These are phyloP conservation scores for Cicer yamashitae DNA, from an alignment of 306 rosid species.

Conservation along the genomic window DNA sequence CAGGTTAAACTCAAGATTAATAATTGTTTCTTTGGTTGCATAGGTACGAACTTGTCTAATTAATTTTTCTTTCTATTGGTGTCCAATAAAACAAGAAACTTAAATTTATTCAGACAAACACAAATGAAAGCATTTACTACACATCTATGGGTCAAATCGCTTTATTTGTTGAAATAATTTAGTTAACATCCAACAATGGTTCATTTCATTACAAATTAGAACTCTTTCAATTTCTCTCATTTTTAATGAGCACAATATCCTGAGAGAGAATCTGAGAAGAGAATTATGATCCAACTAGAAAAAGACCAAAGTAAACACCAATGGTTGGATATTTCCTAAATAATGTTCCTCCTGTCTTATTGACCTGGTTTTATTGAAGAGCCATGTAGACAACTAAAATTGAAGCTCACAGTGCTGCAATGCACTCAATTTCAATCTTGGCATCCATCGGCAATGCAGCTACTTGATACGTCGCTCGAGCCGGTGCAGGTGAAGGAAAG, in stretches of 20 bases:
- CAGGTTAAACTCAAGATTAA: no score
- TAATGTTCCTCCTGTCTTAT: slow-evolving; percentile 48
- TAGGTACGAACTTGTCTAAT: no score
- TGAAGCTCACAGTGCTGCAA: slow-evolving; percentile 66
- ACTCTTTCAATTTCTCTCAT: no score
- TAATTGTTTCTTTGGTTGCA: no score
- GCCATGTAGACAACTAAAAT: neutral
- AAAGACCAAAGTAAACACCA: slow-evolving; percentile 34
- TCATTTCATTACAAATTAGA: neutral
- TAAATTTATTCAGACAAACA: no score
- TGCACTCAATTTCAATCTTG: slow-evolving; percentile 94
- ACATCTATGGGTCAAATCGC: neutral
- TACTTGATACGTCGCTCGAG: slow-evolving; percentile 89
- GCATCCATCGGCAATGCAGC: slow-evolving; percentile 93
- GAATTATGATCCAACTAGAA: slow-evolving; percentile 30
- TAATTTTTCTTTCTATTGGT: no score
- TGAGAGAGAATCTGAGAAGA: slow-evolving; percentile 5
- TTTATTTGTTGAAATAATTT: neutral
- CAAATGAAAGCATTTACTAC: neutral
- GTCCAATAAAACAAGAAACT: no score
- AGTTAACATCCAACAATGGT: slow-evolving; percentile 14
- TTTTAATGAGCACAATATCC: neutral
- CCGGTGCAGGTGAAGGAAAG: slow-evolving; percentile 84
- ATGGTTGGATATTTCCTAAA: slow-evolving; percentile 23
- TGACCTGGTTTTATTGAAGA: slow-evolving; percentile 39